Percentiles rank a stretch among this genome's conserved stretches.
Conservation (phyloP, 2,329 filamentous ascomycete genomes). For the Colletotrichum lindemuthianum region DNA sequence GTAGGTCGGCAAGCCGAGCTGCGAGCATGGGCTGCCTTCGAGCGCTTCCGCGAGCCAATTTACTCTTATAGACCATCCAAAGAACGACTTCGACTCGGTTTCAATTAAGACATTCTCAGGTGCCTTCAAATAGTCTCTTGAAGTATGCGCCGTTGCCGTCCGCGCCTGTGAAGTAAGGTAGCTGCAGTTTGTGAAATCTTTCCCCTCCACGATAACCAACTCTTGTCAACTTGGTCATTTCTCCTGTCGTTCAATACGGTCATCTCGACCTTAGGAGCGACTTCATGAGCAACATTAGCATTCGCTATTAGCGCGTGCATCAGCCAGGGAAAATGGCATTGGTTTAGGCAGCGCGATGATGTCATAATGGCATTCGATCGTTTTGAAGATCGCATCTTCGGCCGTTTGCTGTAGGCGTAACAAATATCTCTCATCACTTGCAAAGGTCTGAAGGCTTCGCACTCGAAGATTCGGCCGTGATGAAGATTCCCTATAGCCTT, state of each 20-base stretch:
- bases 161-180: too few relatives aligned
- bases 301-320: slow-evolving; percentile 12
- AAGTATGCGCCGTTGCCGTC: too few relatives aligned
- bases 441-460: neutral
- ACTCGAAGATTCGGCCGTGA: too few relatives aligned
- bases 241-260: neutral
- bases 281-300: neutral
- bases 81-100: too few relatives aligned
- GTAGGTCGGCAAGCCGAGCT: too few relatives aligned
- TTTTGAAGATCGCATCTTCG: slow-evolving; percentile 9
- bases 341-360: neutral
- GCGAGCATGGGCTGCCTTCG: too few relatives aligned
- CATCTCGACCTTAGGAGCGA: neutral
- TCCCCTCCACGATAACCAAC: neutral
- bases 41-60: too few relatives aligned
- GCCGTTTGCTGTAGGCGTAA: neutral
- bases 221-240: neutral
- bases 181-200: neutral
- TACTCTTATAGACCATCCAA: too few relatives aligned
- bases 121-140: too few relatives aligned
- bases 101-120: too few relatives aligned
- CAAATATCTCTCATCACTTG: neutral
- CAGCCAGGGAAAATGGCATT: slow-evolving; percentile 19
- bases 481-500: too few relatives aligned
- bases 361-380: neutral